Base-by-base conservation (phyloP, 164 flowering plant genomes). In the Umbilicus rupestris region DNA sequence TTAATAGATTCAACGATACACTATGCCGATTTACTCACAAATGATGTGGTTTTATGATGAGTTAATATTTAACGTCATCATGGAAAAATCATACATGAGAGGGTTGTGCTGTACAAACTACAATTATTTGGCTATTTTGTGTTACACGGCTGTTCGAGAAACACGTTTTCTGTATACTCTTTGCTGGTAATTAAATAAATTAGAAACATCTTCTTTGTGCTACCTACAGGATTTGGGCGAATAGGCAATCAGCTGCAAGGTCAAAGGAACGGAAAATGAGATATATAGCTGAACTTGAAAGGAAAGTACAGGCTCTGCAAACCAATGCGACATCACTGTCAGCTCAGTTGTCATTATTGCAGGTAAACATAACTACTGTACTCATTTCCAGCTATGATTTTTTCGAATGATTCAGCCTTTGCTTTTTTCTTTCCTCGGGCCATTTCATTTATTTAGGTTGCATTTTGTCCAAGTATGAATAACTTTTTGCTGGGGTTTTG, bases 231-330 rank as follows among this genome's bases (percentile, higher is more conserved):
- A 86, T 94, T 49, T 94, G 97, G 98, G 98, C 98, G 63, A 94
- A 94, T 71, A 80, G 98, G 82, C 98, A 94, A 73, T 94, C 98
- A 42, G 98, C 98, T 69, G 96, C 98, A 26, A 86, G 98, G 76
- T 93, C 98, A 33, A 93, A 93, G 75, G 98, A 93, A 74, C 86
- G 98, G 76, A 94, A 94, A 74, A 89, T 94, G 97, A 83, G 97
- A 39, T 93, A 93, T 73, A 93, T 93, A 71, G 84, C 94, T 66
- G 97, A 93, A 78, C 96, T 93, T 67, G 98, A 94, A 74, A 74
- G 93, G 72, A 93, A 93, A 78, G 91, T 93, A 24, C 97, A 89
- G 77, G 84, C 96, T 37, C 71, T 92, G 76, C 97, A 92, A 80
- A 88, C 90, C 20, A 96, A 92, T 78, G 93, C 97, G 39, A 93